These are phyloP conservation scores for Asterella californica DNA, from an alignment of 225 moss, liverwort and hornwort genomes.

Conservation along the genomic window DNA sequence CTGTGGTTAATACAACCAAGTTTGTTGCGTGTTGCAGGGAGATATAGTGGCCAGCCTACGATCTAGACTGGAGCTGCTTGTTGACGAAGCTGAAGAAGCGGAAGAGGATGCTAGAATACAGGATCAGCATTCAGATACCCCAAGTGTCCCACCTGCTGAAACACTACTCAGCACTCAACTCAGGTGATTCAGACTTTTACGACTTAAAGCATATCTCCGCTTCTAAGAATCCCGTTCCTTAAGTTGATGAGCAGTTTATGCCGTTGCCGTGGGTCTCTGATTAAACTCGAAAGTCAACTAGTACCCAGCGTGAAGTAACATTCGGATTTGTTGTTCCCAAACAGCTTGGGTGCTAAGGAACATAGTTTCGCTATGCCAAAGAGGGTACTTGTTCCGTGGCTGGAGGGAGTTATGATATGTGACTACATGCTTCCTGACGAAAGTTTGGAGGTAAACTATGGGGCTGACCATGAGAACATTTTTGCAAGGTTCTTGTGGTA, in stretches of 20 bases:
- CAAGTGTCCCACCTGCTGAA: conserved; percentile 26
- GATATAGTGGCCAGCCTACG: conserved; percentile 77
- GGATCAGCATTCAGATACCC: conserved; percentile 19
- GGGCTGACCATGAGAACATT: neutral
- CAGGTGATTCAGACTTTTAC: conserved; percentile 15
- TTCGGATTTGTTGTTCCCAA: neutral
- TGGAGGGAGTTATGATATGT: conserved; percentile 56
- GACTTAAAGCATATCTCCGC: neutral
- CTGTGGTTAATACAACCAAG: too few relatives aligned
- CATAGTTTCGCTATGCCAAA: conserved; percentile 60
- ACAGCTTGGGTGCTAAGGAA: conserved; percentile 50
- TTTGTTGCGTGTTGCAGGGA: conserved; percentile 41
- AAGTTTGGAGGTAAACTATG: conserved; percentile 51
- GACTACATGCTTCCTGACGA: conserved; percentile 80
- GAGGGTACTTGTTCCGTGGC: conserved; percentile 87
- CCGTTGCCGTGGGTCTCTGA: neutral
- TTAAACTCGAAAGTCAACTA: neutral
- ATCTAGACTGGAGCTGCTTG: conserved; percentile 78
- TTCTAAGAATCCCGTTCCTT: neutral
- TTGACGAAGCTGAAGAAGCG: conserved; percentile 79
- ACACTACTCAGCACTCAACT: conserved; percentile 40
- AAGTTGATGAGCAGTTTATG: neutral
- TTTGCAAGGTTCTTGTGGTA: neutral
- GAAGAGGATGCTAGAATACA: conserved; percentile 47
- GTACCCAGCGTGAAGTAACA: too few relatives aligned